These are phyloP conservation scores for Suillus fuscotomentosus DNA, from an alignment of 768 basidiomycete genomes.

Conservation along the genomic window DNA sequence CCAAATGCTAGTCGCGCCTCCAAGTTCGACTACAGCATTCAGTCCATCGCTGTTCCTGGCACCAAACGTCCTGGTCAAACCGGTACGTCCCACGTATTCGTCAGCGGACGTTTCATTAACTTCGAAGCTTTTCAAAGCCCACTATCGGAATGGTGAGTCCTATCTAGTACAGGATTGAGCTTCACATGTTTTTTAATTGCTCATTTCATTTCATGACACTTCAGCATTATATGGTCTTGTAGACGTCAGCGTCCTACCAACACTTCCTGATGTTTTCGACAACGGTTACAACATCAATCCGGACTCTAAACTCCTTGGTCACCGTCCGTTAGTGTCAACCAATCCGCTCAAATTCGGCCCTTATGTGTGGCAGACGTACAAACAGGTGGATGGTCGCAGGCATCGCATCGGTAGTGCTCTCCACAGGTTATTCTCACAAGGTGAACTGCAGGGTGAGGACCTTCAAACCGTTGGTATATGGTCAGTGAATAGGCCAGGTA, in stretches of 20 bases:
- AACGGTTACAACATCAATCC: slow-evolving; percentile 52
- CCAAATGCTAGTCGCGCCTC: no score
- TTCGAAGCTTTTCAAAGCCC: slow-evolving; percentile 41
- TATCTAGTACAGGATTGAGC: background rate
- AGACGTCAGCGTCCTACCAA: slow-evolving; percentile 50
- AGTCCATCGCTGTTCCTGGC: slow-evolving; percentile 70
- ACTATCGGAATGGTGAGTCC: slow-evolving; percentile 66
- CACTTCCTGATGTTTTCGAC: slow-evolving; percentile 66
- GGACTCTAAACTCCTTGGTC: slow-evolving; percentile 61
- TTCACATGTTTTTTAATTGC: background rate
- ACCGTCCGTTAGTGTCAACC: slow-evolving; percentile 61
- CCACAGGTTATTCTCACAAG: slow-evolving; percentile 59
- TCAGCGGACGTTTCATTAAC: slow-evolving; percentile 12
- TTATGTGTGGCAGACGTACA: slow-evolving; percentile 79
- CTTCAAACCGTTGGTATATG: slow-evolving; percentile 80
- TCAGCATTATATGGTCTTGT: slow-evolving; percentile 58
- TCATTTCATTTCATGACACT: slow-evolving; percentile 10
- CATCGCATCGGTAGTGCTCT: slow-evolving; percentile 77
- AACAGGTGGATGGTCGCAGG: slow-evolving; percentile 66
- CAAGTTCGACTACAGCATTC: slow-evolving; percentile 51
- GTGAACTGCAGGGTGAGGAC: slow-evolving; percentile 60
- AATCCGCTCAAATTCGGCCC: slow-evolving; percentile 70
- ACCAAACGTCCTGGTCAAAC: slow-evolving; percentile 81
- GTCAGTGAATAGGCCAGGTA: slow-evolving; percentile 80
- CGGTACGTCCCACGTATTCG: slow-evolving; percentile 41